These are phyloP conservation scores for Mycena sp. DNA, from an alignment of 1,284 basidiomycete species.

Conservation along the genomic window DNA sequence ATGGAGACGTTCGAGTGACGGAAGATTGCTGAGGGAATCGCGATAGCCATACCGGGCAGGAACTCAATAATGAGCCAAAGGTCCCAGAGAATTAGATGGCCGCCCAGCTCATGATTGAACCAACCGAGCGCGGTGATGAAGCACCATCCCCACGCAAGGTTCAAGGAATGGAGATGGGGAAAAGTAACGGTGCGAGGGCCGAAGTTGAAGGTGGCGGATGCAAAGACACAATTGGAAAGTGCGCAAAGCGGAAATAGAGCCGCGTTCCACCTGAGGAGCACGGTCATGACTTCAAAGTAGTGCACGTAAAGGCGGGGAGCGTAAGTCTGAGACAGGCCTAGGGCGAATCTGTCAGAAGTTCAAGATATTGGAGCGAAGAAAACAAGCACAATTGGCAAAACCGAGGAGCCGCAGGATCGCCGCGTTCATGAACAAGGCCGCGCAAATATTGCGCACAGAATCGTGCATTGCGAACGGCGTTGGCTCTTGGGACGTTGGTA, in stretches of 20 bases:
- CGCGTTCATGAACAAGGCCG: not conserved
- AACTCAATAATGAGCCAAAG: conserved; percentile 6
- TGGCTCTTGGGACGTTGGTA: not conserved
- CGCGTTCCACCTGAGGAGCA: not conserved
- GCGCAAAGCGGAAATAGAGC: too few relatives aligned
- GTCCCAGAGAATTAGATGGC: conserved; percentile 14
- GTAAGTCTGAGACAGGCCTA: not conserved
- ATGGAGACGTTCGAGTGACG: conserved; percentile 9
- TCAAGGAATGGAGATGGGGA: conserved; percentile 13
- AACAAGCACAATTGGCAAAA: not conserved
- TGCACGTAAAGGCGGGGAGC: not conserved
- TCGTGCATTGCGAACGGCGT: not conserved
- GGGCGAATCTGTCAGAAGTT: not conserved
- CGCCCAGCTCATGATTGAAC: conserved; percentile 14
- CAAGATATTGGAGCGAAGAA: not conserved
- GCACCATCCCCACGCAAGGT: conserved; percentile 21
- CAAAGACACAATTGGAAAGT: conserved; percentile 5
- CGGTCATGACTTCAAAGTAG: not conserved
- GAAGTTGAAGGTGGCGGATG: conserved; percentile 14
- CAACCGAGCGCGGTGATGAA: conserved; percentile 12
- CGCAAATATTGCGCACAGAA: not conserved
- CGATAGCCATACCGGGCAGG: not conserved
- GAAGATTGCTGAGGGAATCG: conserved; percentile 1
- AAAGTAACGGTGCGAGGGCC: not conserved
- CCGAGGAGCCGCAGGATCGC: not conserved